A percentile compares a stretch with the other conserved stretches of the same genome.
phyloP scores from a whole-genome alignment of 306 rosid species.

The Inga oerstediana region DNA sequence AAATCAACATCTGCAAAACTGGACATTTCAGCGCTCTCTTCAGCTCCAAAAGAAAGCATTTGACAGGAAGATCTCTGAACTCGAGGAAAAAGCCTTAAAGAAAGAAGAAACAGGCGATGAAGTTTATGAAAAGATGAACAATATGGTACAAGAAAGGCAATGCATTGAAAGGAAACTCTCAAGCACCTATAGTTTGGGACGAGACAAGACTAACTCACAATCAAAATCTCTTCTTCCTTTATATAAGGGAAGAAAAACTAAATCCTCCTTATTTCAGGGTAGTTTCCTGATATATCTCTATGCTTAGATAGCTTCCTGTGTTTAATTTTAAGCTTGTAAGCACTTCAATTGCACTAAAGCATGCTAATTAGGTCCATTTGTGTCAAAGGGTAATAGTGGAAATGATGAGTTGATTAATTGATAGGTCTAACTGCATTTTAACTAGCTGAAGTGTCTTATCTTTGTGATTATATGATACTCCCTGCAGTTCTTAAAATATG shows the following conservation, averaged over 20 bases:
- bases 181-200: conserved; percentile 66
- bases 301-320: neutral
- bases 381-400: neutral
- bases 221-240: conserved; percentile 63
- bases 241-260: conserved; percentile 38
- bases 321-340: neutral
- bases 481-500: no score
- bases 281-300: neutral
- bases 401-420: neutral
- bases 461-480: no score
- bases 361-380: neutral
- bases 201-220: conserved; percentile 43
- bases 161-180: conserved; percentile 66
- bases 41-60: conserved; percentile 62
- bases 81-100: conserved; percentile 47
- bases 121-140: conserved; percentile 44
- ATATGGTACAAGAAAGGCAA: conserved; percentile 52
- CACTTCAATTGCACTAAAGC: neutral
- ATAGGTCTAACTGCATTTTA: no score
- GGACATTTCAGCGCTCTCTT: conserved; percentile 59
- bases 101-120: conserved; percentile 48
- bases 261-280: conserved; percentile 50
- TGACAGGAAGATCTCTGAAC: conserved; percentile 58
- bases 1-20: neutral
- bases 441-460: neutral